Base-by-base conservation (phyloP, 2,329 filamentous ascomycete genomes). In the Sarocladium brachiariae region DNA sequence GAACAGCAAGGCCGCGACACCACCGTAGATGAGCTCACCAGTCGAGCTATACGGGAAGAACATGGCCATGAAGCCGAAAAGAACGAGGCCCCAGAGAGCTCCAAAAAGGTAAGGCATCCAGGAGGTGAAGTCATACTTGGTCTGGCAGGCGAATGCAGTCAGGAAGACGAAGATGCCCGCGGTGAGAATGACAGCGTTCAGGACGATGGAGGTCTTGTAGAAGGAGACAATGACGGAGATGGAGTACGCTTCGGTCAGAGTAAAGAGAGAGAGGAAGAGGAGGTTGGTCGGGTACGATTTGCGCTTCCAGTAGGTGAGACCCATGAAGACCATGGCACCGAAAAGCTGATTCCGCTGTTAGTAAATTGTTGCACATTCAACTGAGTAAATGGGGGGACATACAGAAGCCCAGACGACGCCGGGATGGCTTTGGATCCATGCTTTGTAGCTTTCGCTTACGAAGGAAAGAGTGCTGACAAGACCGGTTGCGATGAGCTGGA, bases 81-180 rank as follows among this genome's bases (percentile, higher is more conserved):
- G 75, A 55, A 99, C 78, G 53, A 96, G 71, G 6, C 87, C 85
- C 93, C 93, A 97, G 16, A 99, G 78, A 0, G 78, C 84, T 52
- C 91, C 91, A 62, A 95, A 95, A 3, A 97, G 81, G 66, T 96
- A 97, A 16, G 93, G 92, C 75, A 92, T 88, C 92, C 93, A 99
- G 56, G 82, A 86, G 1, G 92, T 97, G 67, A 99, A 99, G 74
- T 99, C 93, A 65, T 99, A 99, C 68, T 95, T 95, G 57, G 87
- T 88, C 75, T 99, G 93, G 80, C 91, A 96, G 47, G 93, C 93
- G 67, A 99, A 97, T 39, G 91, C 69, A 1, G 86, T 89, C 49
- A 90, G 79, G 62, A 88, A 82, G 60, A 89, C 74, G 63, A 92
- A 91, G 63, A 91, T 87, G 49, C 85, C 87, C 14, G 84, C 86